Base-by-base conservation (phyloP, 371 early-diverging fungal species). In the Mucor piriformis region DNA sequence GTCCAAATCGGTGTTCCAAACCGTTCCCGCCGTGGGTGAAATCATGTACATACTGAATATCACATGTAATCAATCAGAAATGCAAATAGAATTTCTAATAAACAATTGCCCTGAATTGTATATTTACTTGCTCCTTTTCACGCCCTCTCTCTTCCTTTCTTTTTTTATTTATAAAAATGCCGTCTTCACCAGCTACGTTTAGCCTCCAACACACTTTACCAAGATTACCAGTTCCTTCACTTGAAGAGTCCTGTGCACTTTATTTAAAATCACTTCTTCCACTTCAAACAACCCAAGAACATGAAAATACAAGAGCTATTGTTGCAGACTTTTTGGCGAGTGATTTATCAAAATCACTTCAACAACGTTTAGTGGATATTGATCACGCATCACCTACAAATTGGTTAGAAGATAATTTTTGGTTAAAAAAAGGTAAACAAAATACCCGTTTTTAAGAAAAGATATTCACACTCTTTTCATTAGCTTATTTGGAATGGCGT, bases 351-450 rank as follows among this genome's bases (percentile, higher is more conserved):
- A 61, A 54, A 3, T 68, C 73, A 1, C 57, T 82, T 20, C 88
- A 89, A 56, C 76, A 87, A 34, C 75, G 88, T 24, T 64, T 89
- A 21, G 61, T 83, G 6, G 86, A 83, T 58, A 69, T 85, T 50
- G 88, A 88, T 23, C 77, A 70, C 15, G 64, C 76, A n/a, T 83
- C 89, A 12, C 79, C 83, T 15, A 64, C 81, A 69, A 92, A 90
- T 56, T 97, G 97, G 97, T 76, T 97, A 18, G 95, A 97, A 58
- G 85, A 89, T 46, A 86, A 87, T 20, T 95, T 93, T 88, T 97
- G 97, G 97, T 72, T 93, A 38, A 59, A 54, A 37, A 76, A 76
- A 66, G 74, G 75, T 74, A 65, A 13, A 33, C 43, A 29, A 16
- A 27, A 15, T 8, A 10, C 37, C 11, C n/a, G n/a, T 12, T 37